phyloP scores from a whole-genome alignment of 106 monocot genomes.

The Gastrodia elata region DNA sequence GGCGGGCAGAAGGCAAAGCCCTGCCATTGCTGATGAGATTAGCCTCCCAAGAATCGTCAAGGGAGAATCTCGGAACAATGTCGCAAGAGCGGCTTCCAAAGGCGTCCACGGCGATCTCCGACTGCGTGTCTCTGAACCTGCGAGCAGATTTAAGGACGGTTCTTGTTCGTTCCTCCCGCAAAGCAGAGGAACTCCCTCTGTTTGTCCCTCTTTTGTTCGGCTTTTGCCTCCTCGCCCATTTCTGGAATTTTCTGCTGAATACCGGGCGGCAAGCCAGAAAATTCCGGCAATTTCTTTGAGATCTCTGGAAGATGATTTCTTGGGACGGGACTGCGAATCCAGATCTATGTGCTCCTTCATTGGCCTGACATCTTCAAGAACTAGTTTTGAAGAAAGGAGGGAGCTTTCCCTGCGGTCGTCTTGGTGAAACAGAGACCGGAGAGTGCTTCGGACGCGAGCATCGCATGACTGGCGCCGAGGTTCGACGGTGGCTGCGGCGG shows the following conservation, averaged over 20 bases:
- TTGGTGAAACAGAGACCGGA: conserved; percentile 40
- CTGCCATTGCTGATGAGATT: conserved; percentile 32
- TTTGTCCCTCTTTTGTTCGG: neutral
- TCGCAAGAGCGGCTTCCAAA: conserved; percentile 66
- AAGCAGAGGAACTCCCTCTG: neutral
- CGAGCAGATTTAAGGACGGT: neutral
- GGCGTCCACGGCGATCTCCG: conserved; percentile 42
- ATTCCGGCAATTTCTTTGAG: conserved; percentile 32
- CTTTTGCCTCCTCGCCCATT: conserved; percentile 53
- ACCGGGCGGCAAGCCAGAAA: conserved; percentile 59
- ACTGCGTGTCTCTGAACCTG: neutral
- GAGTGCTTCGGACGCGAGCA: conserved; percentile 32
- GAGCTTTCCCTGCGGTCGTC: conserved; percentile 5
- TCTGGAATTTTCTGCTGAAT: conserved; percentile 77
- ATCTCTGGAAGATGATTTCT: conserved; percentile 12
- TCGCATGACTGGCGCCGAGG: conserved; percentile 55
- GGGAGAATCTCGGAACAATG: conserved; percentile 67
- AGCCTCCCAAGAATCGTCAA: conserved; percentile 85
- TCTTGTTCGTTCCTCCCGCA: neutral
- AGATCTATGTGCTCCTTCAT: conserved; percentile 36
- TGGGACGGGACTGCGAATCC: conserved; percentile 6
- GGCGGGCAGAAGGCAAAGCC: conserved; percentile 28
- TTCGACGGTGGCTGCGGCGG: conserved; percentile 26
- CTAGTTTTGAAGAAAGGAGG: neutral
- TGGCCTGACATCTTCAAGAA: conserved; percentile 9